Base-by-base conservation (phyloP, 345 rosid genomes). In the Luvunga scandens region DNA sequence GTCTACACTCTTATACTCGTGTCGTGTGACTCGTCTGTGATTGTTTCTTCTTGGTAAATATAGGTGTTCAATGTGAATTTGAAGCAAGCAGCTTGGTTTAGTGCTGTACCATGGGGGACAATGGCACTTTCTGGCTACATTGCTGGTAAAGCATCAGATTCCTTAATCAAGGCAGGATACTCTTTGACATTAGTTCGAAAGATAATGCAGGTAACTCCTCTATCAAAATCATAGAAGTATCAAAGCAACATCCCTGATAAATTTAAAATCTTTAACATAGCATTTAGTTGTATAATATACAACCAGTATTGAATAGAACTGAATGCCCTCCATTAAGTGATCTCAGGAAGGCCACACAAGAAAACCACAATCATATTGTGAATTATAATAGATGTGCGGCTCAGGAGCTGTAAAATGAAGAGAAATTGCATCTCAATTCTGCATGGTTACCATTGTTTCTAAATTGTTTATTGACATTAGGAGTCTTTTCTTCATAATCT, bases 41-140 rank as follows among this genome's bases (percentile, higher is more conserved):
- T 19, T 7, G 3, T 59, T 42, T 33, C 4, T 7, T 14, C 69
- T 39, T 53, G 38, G 1, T 78, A 48, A 60, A 73, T 67, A 1
- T 69, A 92, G 99, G 97, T 92, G 74, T 93, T 96, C 78, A 78
- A 88, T 80, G 92, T 96, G 80, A 94, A 96, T 82, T 79, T 96
- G 87, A 92, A 91, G 89, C 94, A 96, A 78, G 99, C 98, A 4
- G 99, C 99, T 56, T 96, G 98, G 98, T 93, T 96, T 76, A 92
- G 99, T 67, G 99, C 98, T 12, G 91, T 93, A 72, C 99, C 99
- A 33, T 93, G 99, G 98, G 98, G 90, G 16, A 87, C 95, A 70
- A 96, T 93, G 99, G 98, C 98, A 4, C 36, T 88, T 60, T 93
- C 88, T 12, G 98, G 98, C 45, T 95, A 92, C 84, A 38, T 88